These are phyloP conservation scores for Penicillium nucicola DNA, from an alignment of 495 filamentous ascomycete species.

Conservation along the genomic window DNA sequence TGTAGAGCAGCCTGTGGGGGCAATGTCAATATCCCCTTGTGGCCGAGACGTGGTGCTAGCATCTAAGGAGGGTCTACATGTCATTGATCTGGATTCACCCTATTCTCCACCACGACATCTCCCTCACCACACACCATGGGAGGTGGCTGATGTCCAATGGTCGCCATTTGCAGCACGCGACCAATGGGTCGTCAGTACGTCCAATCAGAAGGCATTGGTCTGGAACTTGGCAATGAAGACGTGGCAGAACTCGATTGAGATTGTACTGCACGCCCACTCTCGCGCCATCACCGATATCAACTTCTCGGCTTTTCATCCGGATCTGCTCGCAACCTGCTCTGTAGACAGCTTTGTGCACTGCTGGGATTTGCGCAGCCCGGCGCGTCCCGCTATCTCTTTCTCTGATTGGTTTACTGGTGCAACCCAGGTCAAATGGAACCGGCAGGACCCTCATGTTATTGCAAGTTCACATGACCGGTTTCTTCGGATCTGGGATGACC, in stretches of 20 bases:
- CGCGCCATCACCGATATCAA: conserved; percentile 96
- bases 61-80: conserved; percentile 79
- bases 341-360: conserved; percentile 92
- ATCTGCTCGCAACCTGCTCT: conserved; percentile 83
- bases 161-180: conserved; percentile 86
- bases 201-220: conserved; percentile 91
- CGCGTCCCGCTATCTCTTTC: conserved; percentile 74
- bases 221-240: conserved; percentile 84
- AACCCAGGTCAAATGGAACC: conserved; percentile 94
- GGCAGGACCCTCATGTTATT: conserved; percentile 78
- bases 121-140: conserved; percentile 84
- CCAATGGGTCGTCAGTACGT: conserved; percentile 91
- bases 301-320: conserved; percentile 89
- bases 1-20: conserved; percentile 72
- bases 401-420: conserved; percentile 94
- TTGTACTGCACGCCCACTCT: conserved; percentile 84
- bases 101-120: conserved; percentile 86
- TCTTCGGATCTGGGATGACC: conserved; percentile 86
- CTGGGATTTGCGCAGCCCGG: conserved; percentile 81
- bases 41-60: conserved; percentile 91
- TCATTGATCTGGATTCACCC: conserved; percentile 90
- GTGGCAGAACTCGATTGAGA: conserved; percentile 74
- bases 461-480: conserved; percentile 88
- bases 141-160: conserved; percentile 98
- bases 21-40: conserved; percentile 86